Evolutionary conservation across 2,329 filamentous ascomycete genomes (phyloP).

Genomic region (Penicillium sp.): DNA sequence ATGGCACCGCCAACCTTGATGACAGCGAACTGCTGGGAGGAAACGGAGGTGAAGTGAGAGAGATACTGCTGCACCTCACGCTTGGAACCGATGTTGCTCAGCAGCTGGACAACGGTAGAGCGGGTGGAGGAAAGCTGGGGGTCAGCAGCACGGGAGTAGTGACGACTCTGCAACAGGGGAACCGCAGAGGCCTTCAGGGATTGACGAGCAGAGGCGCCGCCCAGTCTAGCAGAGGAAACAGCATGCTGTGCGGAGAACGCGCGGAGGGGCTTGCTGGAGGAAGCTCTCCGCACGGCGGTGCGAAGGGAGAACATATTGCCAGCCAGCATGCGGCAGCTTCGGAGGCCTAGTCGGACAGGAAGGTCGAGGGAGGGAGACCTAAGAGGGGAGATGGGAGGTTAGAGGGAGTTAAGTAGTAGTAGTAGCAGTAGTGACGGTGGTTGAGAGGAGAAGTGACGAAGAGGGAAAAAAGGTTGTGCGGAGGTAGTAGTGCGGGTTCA

Average conservation of each 20-base stretch:
- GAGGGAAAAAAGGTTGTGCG: too few species aligned
- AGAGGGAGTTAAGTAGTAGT: too few species aligned
- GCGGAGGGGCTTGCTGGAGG: constrained; percentile 35
- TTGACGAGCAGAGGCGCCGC: too few species aligned
- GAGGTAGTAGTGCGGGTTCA: too few species aligned
- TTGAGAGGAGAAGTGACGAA: too few species aligned
- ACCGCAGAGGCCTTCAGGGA: too few species aligned
- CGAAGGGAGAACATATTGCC: constrained; percentile 38
- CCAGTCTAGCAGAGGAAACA: too few species aligned
- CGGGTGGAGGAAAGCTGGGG: constrained; percentile 54
- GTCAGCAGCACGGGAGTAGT: constrained; percentile 41
- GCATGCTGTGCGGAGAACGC: constrained; percentile 34
- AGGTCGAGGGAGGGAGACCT: constrained; percentile 12
- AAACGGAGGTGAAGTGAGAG: constrained; percentile 92
- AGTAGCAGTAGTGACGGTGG: too few species aligned
- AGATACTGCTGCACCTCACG: constrained; percentile 95
- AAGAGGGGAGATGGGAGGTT: constrained; percentile 6
- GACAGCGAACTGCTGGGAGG: constrained; percentile 92
- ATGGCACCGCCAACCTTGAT: constrained; percentile 98
- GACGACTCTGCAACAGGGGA: constrained; percentile 29
- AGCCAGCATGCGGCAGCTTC: constrained; percentile 37
- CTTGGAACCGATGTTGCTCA: constrained; percentile 94
- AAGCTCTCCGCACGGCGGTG: constrained; percentile 40
- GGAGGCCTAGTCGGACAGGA: constrained; percentile 16
- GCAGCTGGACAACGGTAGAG: constrained; percentile 74